A percentile compares a stretch with the other conserved stretches of the same genome.
Evolutionary conservation across 1,284 basidiomycete species (phyloP).

Genomic region (Leccinum angustisporum): DNA sequence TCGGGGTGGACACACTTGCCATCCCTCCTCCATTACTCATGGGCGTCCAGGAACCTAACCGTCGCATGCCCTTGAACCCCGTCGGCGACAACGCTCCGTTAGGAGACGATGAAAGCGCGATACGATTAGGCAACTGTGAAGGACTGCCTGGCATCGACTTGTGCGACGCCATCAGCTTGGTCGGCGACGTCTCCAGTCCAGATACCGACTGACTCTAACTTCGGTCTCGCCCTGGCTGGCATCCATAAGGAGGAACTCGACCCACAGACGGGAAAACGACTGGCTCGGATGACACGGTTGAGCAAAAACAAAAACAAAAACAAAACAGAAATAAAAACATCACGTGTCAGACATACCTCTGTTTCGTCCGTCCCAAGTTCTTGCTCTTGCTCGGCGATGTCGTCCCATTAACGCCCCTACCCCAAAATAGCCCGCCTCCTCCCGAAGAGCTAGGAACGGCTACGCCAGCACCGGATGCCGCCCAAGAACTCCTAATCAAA

Average conservation of each 20-base stretch:
- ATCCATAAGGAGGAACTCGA: conserved; percentile 93
- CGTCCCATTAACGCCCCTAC: conserved; percentile 31
- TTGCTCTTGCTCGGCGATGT: conserved; percentile 44
- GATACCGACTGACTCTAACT: conserved; percentile 6
- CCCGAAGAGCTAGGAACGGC: conserved; percentile 14
- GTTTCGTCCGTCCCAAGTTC: conserved; percentile 66
- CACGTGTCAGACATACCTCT: conserved; percentile 47
- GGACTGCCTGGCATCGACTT: conserved; percentile 54
- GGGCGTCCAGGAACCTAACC: conserved; percentile 48
- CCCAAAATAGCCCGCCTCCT: conserved; percentile 48
- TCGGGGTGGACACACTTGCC: conserved; percentile 54
- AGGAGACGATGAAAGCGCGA: conserved; percentile 14
- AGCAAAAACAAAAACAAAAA: not conserved
- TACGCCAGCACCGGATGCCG: conserved; percentile 54
- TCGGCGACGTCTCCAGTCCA: conserved; percentile 29
- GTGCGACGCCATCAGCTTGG: conserved; percentile 33
- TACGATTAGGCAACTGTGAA: conserved; percentile 32
- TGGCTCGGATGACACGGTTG: conserved; percentile 34
- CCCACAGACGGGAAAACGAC: conserved; percentile 94
- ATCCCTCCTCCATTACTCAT: conserved; percentile 39
- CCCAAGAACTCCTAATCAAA: conserved; percentile 25
- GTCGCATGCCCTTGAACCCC: conserved; percentile 39
- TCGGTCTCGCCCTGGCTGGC: conserved; percentile 54
- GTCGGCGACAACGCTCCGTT: conserved; percentile 33
- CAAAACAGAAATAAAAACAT: not conserved